Base-by-base conservation (phyloP, 129 eudicot species). In the Tagetes erecta region DNA sequence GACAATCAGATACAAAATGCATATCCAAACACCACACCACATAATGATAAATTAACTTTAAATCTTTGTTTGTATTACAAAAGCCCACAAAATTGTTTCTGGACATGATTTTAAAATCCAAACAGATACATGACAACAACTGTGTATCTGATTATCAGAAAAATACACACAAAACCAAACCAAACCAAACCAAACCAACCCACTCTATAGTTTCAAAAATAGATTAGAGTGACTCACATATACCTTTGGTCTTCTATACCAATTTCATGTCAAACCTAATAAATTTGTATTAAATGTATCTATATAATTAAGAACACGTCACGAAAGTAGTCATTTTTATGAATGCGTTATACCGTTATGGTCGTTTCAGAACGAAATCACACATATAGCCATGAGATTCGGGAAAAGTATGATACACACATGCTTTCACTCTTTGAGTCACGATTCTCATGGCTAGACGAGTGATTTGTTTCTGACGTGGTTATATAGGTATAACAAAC, bases 111-210 rank as follows among this genome's bases (percentile, higher is more conserved):
- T 20, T 53, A 47, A 46, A 50, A 56, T 55, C 45, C 56, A 66
- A 31, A 76, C 67, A 66, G 14, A 76, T 10, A 72, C 67, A 40
- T 30, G 33, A 47, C 59, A 62, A 12, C 63, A 46, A 8, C 9
- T 46, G 37, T 73, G 38, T 8, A 60, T 39, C 33, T 36, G 64
- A 75, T 11, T 1, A 46, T 9, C 36, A 64, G 6, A 20, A 63
- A 74, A 47, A 58, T 4, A 31, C 67, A 66, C 56, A 75, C 5
- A 51, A 47, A 3, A 14, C 0, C 0, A 20, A 56, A 31, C 0
- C 35, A n/a, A 34, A 57, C 55, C 67, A 67, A 6, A 53, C 56
- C 51, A 64, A 75, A 76, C 68, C 73, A 76, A 67, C 10, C 73
- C 35, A 67, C 67, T 63, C 59, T 59, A 0, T 59, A 55, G 68